A percentile compares a stretch with the other conserved stretches of the same genome.
Conservation (phyloP, 2,329 filamentous ascomycete species). For the Aspergillus brunneoviolaceus region DNA sequence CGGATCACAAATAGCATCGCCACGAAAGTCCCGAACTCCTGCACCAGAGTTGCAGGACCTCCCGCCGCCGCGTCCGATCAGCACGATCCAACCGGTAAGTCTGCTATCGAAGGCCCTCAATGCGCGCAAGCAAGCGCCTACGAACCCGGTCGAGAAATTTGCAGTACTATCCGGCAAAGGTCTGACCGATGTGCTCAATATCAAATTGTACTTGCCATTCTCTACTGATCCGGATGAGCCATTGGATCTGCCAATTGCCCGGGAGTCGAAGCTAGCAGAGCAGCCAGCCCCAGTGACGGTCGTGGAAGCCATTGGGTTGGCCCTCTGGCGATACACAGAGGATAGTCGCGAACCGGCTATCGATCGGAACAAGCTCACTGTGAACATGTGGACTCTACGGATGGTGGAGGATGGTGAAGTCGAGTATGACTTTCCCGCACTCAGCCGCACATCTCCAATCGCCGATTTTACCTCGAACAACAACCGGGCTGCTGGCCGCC, state of each 20-base stretch:
- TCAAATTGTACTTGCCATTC: slow-evolving; percentile 63
- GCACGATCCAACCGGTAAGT: slow-evolving; percentile 57
- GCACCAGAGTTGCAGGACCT: slow-evolving; percentile 56
- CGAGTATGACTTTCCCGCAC: slow-evolving; percentile 64
- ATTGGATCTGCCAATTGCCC: slow-evolving; percentile 58
- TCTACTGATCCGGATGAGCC: slow-evolving; percentile 56
- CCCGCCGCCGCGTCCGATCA: slow-evolving; percentile 62
- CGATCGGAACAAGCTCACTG: slow-evolving; percentile 53
- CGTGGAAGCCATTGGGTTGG: slow-evolving; percentile 62
- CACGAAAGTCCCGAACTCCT: slow-evolving; percentile 51
- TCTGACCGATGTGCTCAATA: slow-evolving; percentile 60
- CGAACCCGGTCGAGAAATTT: slow-evolving; percentile 62
- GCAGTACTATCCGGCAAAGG: slow-evolving; percentile 61
- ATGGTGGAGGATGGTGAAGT: slow-evolving; percentile 69
- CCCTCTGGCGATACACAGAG: slow-evolving; percentile 62
- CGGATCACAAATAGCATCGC: slow-evolving; percentile 44
- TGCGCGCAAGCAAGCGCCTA: slow-evolving; percentile 56
- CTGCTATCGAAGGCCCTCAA: slow-evolving; percentile 59
- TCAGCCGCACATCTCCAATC: slow-evolving; percentile 57
- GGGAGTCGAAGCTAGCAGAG: slow-evolving; percentile 55
- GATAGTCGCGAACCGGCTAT: slow-evolving; percentile 57
- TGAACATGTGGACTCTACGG: slow-evolving; percentile 64
- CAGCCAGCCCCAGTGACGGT: slow-evolving; percentile 54
- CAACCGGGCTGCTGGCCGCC: slow-evolving; percentile 56
- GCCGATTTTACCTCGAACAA: slow-evolving; percentile 68